Evolutionary conservation across 108 stramenopile species (phyloP), one percentile per base, ranked within the genome.

Genomic region (Halocafeteria seosinensis): DNA sequence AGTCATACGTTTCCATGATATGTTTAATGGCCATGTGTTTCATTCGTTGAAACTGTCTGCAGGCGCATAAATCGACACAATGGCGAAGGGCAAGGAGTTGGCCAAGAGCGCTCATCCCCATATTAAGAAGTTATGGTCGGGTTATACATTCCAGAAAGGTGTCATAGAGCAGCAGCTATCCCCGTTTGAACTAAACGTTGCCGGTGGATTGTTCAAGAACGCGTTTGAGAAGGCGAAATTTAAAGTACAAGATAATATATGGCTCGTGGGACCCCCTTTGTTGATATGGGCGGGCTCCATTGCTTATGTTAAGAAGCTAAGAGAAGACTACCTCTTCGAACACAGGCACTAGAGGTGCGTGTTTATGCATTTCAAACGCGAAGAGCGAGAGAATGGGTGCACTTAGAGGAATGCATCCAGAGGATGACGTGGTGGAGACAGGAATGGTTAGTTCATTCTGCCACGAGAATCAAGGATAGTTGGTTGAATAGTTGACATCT

Each of bases 161-260:
- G 27, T 59, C 13, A 11, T 21, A 35, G 2, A 26, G 27, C 17
- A 30, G 57, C 5, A 27, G 57, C 57, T 59, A 35, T 27, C 12
- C 57, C 57, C 57, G 17, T 59, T 59, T n/a, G 57, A 59, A 35
- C 34, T 59, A 35, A 30, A 59, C 57, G 2, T 59, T 13, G 28
- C 57, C 57, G 57, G 57, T n/a, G 17, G 2, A 13, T 35, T 27
- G 27, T 5, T 59, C 17, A n/a, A n/a, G 17, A 47, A 47, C 42
- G 42, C n/a, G 17, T 17, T 47, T n/a, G 42, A 47, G 42, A 47
- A 47, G 42, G 17, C n/a, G 42, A 17, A n/a, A 17, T n/a, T 21
- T n/a, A 47, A 47, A n/a, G 42, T 47, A 47, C 42, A 47, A n/a
- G 42, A 47, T n/a, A 47, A 47, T n/a, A 17, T 47, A n/a, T 47